A percentile compares a stretch with the other conserved stretches of the same genome.
These are phyloP conservation scores for Malbranchea cinnamomea DNA, from an alignment of 2,329 filamentous ascomycete species.

Conservation along the genomic window DNA sequence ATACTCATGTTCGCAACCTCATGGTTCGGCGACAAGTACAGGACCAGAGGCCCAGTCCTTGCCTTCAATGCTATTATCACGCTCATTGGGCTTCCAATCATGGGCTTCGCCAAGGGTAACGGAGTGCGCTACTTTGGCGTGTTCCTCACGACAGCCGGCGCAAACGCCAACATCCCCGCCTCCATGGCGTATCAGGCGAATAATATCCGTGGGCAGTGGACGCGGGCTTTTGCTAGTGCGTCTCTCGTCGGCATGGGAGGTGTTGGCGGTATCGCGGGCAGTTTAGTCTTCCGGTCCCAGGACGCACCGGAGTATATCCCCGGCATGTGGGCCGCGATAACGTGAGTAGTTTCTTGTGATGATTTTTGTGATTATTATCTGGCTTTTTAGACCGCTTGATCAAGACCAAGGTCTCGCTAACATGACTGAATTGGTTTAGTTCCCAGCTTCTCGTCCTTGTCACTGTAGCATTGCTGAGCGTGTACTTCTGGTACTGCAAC, in stretches of 20 bases:
- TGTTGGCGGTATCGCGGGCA: slow-evolving; percentile 62
- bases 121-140: slow-evolving; percentile 56
- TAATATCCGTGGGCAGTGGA: slow-evolving; percentile 81
- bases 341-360: too few relatives aligned
- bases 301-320: slow-evolving; percentile 22
- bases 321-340: slow-evolving; percentile 20
- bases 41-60: slow-evolving; percentile 50
- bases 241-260: slow-evolving; percentile 63
- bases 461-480: slow-evolving; percentile 15
- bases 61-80: slow-evolving; percentile 49
- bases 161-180: slow-evolving; percentile 62
- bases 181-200: slow-evolving; percentile 71
- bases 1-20: slow-evolving; percentile 46
- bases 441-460: slow-evolving; percentile 21
- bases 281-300: slow-evolving; percentile 49
- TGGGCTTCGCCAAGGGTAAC: slow-evolving; percentile 47
- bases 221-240: slow-evolving; percentile 64
- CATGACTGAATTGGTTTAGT: slow-evolving; percentile 9
- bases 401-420: slow-evolving; percentile 24
- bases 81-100: slow-evolving; percentile 55
- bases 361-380: too few relatives aligned
- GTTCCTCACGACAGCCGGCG: slow-evolving; percentile 61
- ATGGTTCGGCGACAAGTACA: slow-evolving; percentile 53
- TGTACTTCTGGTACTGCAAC: slow-evolving; percentile 21
- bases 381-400: background rate